Evolutionary conservation across 257 asterid species (phyloP), one percentile per base, ranked within the genome.

Genomic region (Solanum ossicruentum): DNA sequence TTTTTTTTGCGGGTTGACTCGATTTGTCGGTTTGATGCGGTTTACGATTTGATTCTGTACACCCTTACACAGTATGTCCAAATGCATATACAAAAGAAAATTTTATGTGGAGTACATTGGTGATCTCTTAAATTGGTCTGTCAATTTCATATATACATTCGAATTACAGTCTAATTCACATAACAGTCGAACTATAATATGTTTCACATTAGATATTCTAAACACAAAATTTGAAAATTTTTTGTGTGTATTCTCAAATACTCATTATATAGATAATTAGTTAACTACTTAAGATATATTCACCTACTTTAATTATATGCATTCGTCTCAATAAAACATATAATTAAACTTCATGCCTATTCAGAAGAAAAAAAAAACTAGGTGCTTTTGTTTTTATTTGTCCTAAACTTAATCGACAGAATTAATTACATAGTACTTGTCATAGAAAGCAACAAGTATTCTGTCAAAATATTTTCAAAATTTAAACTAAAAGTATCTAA

Each of bases 221-320:
- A 32, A 32, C 36, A 28, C 20, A 65, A 15, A 13, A 6, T 65
- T 26, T 65, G 1, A 7, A 1, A 26, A 36, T 3, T 0, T 7
- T 28, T 0, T 28, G 7, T 0, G 10, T 0, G 3, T 17, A 28
- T 66, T 66, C n/a, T 66, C 45, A 66, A 28, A 12, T 0, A 0
- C 17, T 17, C n/a, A 12, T 28, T 7, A 65, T 5, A 26, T 3
- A 28, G 12, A 66, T 66, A 66, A 4, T 58, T n/a, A 13, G 17
- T 66, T 15, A 7, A 28, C n/a, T 12, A 28, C 28, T 28, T 28
- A 28, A 28, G 28, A 28, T 28, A 28, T 66, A 41, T 6, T 6
- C 43, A 6, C 2, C 2, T 63, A 6, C 20, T 65, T 12, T 6
- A 6, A 3, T 65, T 65, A 13, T 28, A 66, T 66, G 12, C 1